These are phyloP conservation scores for Eucalyptus viminalis DNA, from an alignment of 345 rosid species.

Conservation along the genomic window DNA sequence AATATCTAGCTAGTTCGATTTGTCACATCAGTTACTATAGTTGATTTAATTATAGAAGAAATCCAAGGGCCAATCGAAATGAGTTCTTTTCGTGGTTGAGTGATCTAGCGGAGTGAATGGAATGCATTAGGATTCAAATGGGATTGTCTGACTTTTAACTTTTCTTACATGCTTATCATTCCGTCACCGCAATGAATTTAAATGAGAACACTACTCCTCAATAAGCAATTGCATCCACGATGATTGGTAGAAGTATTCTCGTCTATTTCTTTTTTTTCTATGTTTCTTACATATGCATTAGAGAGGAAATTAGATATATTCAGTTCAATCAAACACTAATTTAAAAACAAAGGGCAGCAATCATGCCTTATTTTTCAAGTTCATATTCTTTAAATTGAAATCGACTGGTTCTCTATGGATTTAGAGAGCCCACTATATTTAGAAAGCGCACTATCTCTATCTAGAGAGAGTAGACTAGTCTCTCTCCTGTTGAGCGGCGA, in stretches of 20 bases:
- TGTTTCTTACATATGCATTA: neutral
- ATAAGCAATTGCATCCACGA: neutral
- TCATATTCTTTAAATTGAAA: neutral
- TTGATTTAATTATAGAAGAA: neutral
- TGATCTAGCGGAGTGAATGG: neutral
- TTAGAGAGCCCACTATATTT: neutral
- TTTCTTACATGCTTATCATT: neutral
- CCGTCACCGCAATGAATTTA: neutral
- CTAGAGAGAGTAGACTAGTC: neutral
- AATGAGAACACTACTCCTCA: neutral
- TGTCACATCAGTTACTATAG: neutral
- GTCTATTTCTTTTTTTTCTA: neutral
- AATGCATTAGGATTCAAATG: neutral
- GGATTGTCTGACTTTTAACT: neutral
- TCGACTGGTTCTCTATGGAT: neutral
- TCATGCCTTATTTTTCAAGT: neutral
- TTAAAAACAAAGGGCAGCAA: neutral
- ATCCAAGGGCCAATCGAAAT: neutral
- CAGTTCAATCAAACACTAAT: neutral
- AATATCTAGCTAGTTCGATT: neutral
- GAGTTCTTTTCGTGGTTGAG: neutral
- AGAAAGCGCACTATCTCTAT: neutral
- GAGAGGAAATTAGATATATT: neutral
- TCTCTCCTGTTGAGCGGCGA: neutral
- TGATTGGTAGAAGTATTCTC: neutral